Evolutionary conservation across 371 early-diverging fungal genomes (phyloP), one percentile per base, ranked within the genome.

Genomic region (Mortierella polycephala): DNA sequence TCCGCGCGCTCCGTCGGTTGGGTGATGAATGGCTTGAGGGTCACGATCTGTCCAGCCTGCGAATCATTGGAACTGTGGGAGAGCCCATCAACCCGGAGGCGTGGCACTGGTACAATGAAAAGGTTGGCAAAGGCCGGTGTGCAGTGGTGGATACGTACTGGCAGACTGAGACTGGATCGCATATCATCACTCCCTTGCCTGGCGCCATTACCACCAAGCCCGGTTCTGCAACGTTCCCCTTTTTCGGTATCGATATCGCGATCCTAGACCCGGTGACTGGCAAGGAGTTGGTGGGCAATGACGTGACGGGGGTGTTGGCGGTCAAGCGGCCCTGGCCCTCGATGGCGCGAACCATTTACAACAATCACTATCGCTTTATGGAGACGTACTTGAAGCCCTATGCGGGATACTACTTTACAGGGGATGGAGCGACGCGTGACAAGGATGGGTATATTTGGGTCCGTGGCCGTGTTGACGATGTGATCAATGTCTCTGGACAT

Each of bases 31-130:
- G 89, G 87, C 88, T 96, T 42, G 84, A 90, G 65, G 86, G 87
- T 8, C 87, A 90, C 76, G 90, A 93, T 62, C 85, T 98, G 60
- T 87, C 89, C 14, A 86, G 93, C 14, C 87, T 99, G 49, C 89
- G 97, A 60, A 90, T 97, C 20, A 91, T 99, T 44, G 99, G 98
- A 21, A 93, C 95, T 44, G 99, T 99, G 7, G 99, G 99, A 51
- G 99, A 99, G 85, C 99, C 99, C 51, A 98, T 99, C 81, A 96
- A 98, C 82, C 95, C 96, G 44, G 96, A 98, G 66, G 98, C 99
- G 12, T 98, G 98, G 96, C 83, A 91, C 57, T 99, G 99, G 99
- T 99, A 96, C 86, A 85, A 93, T 80, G 88, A 91, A 23, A 88
- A 92, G 40, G 96, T 99, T 44, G 98, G 97, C 37, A 88, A 93